Percentiles rank a stretch among this genome's conserved stretches.
Conservation (phyloP, 208 protist species). For the Acanthamoeba divionensis region DNA sequence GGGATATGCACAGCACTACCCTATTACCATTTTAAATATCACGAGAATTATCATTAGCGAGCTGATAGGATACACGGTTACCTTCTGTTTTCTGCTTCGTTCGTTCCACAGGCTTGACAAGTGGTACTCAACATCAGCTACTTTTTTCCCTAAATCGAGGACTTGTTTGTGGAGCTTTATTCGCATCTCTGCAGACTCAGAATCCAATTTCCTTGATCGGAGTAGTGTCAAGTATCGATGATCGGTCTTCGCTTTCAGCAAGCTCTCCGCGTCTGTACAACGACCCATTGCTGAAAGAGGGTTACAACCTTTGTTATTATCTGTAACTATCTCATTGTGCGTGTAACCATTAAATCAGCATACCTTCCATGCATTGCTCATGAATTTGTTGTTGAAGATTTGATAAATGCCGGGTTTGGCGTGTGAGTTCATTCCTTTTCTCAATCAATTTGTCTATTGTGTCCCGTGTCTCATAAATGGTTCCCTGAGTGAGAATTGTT, state of each 20-base stretch:
- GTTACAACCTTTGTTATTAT: background rate
- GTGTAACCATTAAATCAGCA: background rate
- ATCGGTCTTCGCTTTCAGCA: background rate
- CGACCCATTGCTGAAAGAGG: background rate
- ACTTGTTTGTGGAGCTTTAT: conserved; percentile 14
- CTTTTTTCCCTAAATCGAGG: background rate
- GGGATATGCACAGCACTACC: background rate
- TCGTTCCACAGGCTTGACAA: background rate
- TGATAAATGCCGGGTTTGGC: background rate
- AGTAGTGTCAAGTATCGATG: background rate
- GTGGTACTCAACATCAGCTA: conserved; percentile 21
- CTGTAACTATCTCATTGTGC: background rate
- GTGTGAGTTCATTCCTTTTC: background rate
- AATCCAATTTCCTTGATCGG: background rate
- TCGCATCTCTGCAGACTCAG: background rate
- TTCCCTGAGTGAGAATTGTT: background rate
- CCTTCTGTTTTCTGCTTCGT: background rate
- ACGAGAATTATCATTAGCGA: background rate
- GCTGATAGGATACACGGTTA: background rate
- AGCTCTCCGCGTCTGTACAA: conserved; percentile 24
- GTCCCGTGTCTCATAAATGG: background rate
- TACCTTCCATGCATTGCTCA: conserved; percentile 17
- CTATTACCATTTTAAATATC: background rate
- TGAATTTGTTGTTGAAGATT: background rate
- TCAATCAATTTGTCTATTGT: background rate